Evolutionary conservation across 2,329 filamentous ascomycete species (phyloP), one percentile per base, ranked within the genome.

Genomic region (Aspergillus uvarum): DNA sequence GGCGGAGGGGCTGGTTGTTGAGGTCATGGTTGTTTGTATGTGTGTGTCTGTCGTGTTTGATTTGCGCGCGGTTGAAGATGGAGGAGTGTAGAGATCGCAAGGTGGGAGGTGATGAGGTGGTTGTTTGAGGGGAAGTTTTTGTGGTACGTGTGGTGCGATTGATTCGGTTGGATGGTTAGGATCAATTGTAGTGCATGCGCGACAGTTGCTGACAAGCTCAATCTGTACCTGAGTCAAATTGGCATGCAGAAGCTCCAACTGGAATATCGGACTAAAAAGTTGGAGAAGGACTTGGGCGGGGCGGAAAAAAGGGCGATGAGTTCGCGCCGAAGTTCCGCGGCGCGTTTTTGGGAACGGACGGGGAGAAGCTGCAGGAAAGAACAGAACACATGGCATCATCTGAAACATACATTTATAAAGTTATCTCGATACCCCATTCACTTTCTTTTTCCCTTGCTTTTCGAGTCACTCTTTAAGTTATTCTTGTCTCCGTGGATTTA

Each of bases 371-470:
- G 38, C 38, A n/a, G 38, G 16, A 44, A 44, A 44, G 38, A 44
- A 44, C 38, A 73, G 72, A 75, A 75, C 73, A 76, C 70, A 74
- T 76, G 72, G 72, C 73, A 72, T 74, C 70, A 72, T 63, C 49
- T 44, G 38, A 44, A 44, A 44, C 38, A 44, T 51, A 49, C 32
- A 16, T 51, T n/a, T 35, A 24, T 32, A 35, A 16, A 38, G 51
- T 58, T 56, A 51, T 54, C 24, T 58, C 31, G 26, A 19, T 32
- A 35, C 24, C 24, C 32, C 31, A 19, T 54, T 29, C 26, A 54
- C 26, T 32, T 26, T 47, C 19, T 42, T 52, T 42, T 52, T 5
- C 14, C 31, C 22, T 11, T 16, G 32, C 8, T 47, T 6, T 47
- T n/a, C 6, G 4, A 8, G 35, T 19, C 52, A 21, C 31, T 47